A percentile compares a stretch with the other conserved stretches of the same genome.
phyloP scores from a whole-genome alignment of 2,329 filamentous ascomycete genomes.

The Curvularia sp. region DNA sequence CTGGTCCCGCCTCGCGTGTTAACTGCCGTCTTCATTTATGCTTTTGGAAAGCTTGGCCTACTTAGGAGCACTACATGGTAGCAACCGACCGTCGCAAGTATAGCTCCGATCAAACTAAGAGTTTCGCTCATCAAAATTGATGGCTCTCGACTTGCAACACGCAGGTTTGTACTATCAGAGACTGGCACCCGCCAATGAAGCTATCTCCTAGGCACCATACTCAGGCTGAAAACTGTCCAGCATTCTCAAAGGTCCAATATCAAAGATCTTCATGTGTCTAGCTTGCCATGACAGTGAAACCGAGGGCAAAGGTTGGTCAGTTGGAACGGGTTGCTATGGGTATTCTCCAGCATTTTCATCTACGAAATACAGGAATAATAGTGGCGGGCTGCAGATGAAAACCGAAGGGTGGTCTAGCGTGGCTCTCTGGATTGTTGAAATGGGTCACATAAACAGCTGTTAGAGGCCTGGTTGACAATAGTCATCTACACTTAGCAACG shows the following conservation, averaged over 20 bases:
- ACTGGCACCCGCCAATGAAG: constrained; percentile 28
- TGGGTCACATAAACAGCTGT: constrained; percentile 34
- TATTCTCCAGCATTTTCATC: constrained; percentile 33
- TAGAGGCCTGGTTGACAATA: constrained; percentile 9
- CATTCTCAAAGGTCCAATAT: constrained; percentile 22
- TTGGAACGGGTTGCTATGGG: constrained; percentile 19
- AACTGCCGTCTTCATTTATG: constrained; percentile 24
- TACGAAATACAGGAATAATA: constrained; percentile 34
- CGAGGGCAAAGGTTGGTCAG: constrained; percentile 30
- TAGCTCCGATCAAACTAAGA: constrained; percentile 28
- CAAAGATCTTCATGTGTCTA: constrained; percentile 21
- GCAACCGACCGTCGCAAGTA: constrained; percentile 20
- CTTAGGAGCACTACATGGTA: constrained; percentile 19
- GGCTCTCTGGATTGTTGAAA: constrained; percentile 12
- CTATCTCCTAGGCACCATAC: constrained; percentile 21
- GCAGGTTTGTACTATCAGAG: constrained; percentile 17
- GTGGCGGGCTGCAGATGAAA: constrained; percentile 27
- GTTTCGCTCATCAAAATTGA: constrained; percentile 35
- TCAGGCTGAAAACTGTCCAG: constrained; percentile 36
- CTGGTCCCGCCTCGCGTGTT: constrained; percentile 16
- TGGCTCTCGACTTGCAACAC: constrained; percentile 23
- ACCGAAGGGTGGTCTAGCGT: constrained; percentile 20
- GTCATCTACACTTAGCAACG: constrained; percentile 13
- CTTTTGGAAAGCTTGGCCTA: constrained; percentile 7
- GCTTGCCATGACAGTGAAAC: constrained; percentile 29